phyloP scores from a whole-genome alignment of 768 basidiomycete species.

The Lactarius sanguifluus region DNA sequence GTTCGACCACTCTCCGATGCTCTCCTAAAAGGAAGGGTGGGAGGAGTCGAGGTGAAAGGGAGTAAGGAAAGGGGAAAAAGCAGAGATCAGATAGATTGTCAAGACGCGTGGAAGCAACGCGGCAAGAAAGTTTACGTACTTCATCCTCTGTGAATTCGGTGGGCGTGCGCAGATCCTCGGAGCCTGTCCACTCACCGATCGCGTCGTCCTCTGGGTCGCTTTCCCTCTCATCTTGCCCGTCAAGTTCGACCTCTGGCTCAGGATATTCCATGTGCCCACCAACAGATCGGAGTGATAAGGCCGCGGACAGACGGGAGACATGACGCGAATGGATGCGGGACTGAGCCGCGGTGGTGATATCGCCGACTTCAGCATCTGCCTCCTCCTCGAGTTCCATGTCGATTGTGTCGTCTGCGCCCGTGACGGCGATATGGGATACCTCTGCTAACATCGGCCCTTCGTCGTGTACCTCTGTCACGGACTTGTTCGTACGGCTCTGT shows the following conservation, averaged over 20 bases:
- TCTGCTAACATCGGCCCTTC: constrained; percentile 23
- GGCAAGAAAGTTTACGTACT: constrained; percentile 42
- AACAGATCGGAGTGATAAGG: constrained; percentile 63
- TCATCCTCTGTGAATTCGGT: constrained; percentile 64
- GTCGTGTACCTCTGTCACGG: constrained; percentile 33
- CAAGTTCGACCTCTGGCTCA: constrained; percentile 33
- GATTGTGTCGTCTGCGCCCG: constrained; percentile 24
- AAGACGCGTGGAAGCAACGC: constrained; percentile 26
- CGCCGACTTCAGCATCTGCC: constrained; percentile 42
- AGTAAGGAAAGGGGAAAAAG: constrained; percentile 10
- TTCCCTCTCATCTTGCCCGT: constrained; percentile 35
- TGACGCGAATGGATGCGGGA: constrained; percentile 67
- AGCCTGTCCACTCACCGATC: constrained; percentile 80
- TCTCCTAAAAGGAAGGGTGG: constrained; percentile 45
- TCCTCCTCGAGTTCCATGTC: constrained; percentile 37
- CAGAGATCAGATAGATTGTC: constrained; percentile 11
- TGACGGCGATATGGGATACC: constrained; percentile 20
- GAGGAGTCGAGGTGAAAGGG: constrained; percentile 13
- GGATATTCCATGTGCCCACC: constrained; percentile 42
- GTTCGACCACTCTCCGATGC: constrained; percentile 87
- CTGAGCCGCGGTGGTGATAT: constrained; percentile 47
- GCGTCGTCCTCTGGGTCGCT: constrained; percentile 39
- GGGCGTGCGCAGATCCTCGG: constrained; percentile 60
- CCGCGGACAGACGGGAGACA: constrained; percentile 63
- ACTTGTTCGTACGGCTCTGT: constrained; percentile 7